These are phyloP conservation scores for Globisporangium apiculatum DNA, from an alignment of 352 stramenopile genomes.

Conservation along the genomic window DNA sequence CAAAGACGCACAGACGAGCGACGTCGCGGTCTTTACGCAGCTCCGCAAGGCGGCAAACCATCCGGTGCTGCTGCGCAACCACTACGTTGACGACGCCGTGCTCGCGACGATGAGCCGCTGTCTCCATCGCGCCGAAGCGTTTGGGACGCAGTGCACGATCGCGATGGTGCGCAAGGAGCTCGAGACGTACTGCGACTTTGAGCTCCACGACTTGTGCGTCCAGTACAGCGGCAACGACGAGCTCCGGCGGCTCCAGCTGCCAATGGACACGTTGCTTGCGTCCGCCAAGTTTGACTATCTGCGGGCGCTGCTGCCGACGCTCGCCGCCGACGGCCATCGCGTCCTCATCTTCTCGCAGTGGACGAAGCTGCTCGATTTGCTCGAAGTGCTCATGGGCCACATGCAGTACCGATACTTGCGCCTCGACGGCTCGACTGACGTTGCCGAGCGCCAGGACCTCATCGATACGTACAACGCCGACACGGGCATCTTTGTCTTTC, in stretches of 20 bases:
- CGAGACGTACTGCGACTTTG: constrained; percentile 92
- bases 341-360: constrained; percentile 97
- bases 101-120: constrained; percentile 77
- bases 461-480: constrained; percentile 89
- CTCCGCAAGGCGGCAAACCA: constrained; percentile 98
- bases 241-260: constrained; percentile 81
- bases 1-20: constrained; percentile 14
- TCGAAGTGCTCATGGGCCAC: constrained; percentile 81
- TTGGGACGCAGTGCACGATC: constrained; percentile 78
- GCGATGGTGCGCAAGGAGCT: constrained; percentile 90
- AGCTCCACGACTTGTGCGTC: constrained; percentile 91
- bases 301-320: constrained; percentile 79
- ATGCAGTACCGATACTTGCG: constrained; percentile 74
- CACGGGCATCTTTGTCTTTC: constrained; percentile 92
- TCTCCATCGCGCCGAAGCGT: constrained; percentile 75
- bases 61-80: constrained; percentile 89
- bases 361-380: constrained; percentile 93
- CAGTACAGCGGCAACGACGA: constrained; percentile 79
- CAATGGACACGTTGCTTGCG: constrained; percentile 83
- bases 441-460: constrained; percentile 64
- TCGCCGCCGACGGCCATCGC: constrained; percentile 84
- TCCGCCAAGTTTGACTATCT: constrained; percentile 95
- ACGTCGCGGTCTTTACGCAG: constrained; percentile 90
- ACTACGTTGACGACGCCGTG: constrained; percentile 66
- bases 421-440: constrained; percentile 71